Base-by-base conservation (phyloP, 1,284 basidiomycete species). In the Mycosarcoma maydis region DNA sequence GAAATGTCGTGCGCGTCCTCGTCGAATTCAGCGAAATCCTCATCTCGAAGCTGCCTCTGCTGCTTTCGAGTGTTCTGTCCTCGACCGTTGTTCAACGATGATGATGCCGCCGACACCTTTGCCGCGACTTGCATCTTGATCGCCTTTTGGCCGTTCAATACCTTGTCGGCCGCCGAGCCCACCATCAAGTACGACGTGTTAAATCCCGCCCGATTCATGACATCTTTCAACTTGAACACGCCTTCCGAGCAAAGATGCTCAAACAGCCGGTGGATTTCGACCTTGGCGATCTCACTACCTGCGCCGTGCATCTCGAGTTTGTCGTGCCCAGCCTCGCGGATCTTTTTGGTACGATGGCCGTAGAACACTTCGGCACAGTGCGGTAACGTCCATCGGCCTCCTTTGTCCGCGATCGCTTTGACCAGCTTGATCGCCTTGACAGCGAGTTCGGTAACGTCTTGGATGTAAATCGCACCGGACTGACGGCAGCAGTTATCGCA, bases 401-500 rank as follows among this genome's bases (percentile, higher is more conserved):
- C 20, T 11, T 11, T n/a, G n/a, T 37, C 17, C 7, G 50, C 49
- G 54, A 88, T 84, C 26, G 84, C 77, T 48, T 86, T 79, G 16
- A 91, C 85, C 13, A 91, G 83, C n/a, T 82, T 80, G 17, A 88
- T 79, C 6, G 86, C 84, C 48, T 85, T 84, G 38, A 80, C 81
- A 0, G 88, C 88, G 39, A 85, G 81, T 1, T 76, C 76, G 0
- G 88, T 88, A 40, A 88, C 83, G 76, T 92, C 87, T 47, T 85
- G 57, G 14, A 36, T 44, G 7, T 59, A 66, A 33, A 73, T 43
- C 8, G 42, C 38, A 2, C 57, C 70, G 3, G 50, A 37, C 33
- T 53, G 46, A 5, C 67, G 56, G 26, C 65, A 80, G 79, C 92
- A 94, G 70, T 90, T 92, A 82, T 93, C 89, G 78, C 92, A 94